Base-by-base conservation (phyloP, 345 rosid genomes). In the Eucalyptus sp. region DNA sequence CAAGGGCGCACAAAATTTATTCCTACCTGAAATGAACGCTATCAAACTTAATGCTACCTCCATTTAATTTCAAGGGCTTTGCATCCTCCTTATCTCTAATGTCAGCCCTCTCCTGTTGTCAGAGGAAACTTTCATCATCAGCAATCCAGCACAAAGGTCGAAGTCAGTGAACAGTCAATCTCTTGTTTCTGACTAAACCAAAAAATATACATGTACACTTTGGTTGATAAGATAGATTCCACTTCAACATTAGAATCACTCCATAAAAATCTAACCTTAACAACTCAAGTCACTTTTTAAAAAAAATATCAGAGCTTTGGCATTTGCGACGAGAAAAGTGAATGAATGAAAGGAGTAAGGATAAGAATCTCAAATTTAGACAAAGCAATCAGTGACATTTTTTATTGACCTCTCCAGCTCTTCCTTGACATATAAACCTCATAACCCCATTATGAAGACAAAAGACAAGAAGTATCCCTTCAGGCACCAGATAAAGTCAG, bases 1-100 rank as follows among this genome's bases (percentile, higher is more conserved):
- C 27, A 20, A 10, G 48, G 9, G 20, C 3, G 2, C 48, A 11
- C 29, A 3, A 20, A 86, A 89, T 49, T 80, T 64, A 31, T 85
- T 86, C 89, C 52, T 90, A 98, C 99, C 99, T 94, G 94, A 98
- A 98, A 93, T 96, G 94, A 81, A 98, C 99, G 86, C 95, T 94
- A 49, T 96, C 95, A 92, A 98, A 98, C 90, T 93, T 92, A 91
- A 98, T 96, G 93, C 90, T 93, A 50, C 99, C 99, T 48, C 99
- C 99, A 87, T 94, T 90, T 90, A 98, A 92, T 66, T 89, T 91
- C 88, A 97, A 93, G 90, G 99, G 96, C 90, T 92, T 92, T 86
- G 98, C 97, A 54, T 91, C 93, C 88, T 93, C 92, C 90, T 93
- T 93, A 91, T 96, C 93, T 48, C 91, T 94, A 92, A 98, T 95